Evolutionary conservation across 176 grass and related monocot genomes (phyloP).

Genomic region (Carex kokanica): DNA sequence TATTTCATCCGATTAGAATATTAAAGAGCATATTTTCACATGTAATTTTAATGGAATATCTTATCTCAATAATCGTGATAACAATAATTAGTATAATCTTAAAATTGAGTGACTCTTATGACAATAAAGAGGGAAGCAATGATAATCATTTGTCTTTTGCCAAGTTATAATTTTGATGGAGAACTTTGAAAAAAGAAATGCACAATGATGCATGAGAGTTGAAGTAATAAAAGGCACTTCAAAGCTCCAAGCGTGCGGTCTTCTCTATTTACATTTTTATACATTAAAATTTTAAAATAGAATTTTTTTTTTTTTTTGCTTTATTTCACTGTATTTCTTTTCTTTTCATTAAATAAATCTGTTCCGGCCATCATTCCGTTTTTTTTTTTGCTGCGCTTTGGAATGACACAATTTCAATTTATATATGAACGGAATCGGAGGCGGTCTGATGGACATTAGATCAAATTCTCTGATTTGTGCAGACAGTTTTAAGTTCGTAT

Average conservation of each 20-base stretch:
- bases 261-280: background rate
- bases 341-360: background rate
- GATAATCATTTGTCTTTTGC: background rate
- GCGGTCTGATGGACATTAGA: too few relatives aligned
- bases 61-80: background rate
- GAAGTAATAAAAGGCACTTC: background rate
- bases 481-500: too few relatives aligned
- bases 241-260: background rate
- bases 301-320: background rate
- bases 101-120: background rate
- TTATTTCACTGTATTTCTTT: background rate
- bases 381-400: background rate
- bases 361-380: background rate
- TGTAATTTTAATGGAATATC: too few relatives aligned
- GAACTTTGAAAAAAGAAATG: background rate
- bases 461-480: too few relatives aligned
- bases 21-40: too few relatives aligned
- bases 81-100: background rate
- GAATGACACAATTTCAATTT: background rate
- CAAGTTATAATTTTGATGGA: background rate
- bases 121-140: background rate
- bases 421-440: too few relatives aligned
- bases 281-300: background rate
- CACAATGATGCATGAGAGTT: constrained; percentile 2
- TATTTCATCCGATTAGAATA: too few relatives aligned